Conservation (phyloP, 1,284 basidiomycete species). For the Ustilago hordei region DNA sequence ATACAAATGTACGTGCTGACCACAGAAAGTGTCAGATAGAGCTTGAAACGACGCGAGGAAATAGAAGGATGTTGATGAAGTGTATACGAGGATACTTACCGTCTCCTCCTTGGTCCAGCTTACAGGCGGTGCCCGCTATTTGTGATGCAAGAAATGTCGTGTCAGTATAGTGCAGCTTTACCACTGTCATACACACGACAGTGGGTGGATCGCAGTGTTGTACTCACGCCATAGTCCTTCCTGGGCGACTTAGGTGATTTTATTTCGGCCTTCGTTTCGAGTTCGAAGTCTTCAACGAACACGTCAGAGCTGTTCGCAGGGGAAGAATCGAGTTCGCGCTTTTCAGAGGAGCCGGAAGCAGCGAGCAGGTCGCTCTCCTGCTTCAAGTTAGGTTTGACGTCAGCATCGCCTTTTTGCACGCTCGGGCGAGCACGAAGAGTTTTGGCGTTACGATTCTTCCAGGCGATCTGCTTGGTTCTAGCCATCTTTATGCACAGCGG, state of each 20-base stretch:
- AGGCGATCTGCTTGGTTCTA: too few species aligned
- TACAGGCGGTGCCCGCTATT: constrained; percentile 10
- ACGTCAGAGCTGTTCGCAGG: neutral
- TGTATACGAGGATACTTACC: constrained; percentile 1
- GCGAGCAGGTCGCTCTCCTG: neutral
- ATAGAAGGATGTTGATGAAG: neutral
- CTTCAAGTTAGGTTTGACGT: neutral
- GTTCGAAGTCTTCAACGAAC: neutral
- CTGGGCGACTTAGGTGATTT: neutral
- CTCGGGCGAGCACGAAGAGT: too few species aligned
- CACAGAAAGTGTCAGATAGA: neutral
- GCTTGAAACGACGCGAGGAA: neutral
- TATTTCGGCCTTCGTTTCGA: neutral
- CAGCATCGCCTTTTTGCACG: neutral
- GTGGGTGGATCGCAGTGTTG: neutral
- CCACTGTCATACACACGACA: neutral
- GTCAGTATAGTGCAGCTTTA: neutral
- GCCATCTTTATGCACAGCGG: too few species aligned
- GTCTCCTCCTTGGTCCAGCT: constrained; percentile 17
- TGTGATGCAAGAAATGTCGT: neutral
- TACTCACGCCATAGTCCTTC: neutral
- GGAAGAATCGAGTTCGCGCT: neutral
- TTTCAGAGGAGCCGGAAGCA: neutral
- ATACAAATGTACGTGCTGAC: neutral
- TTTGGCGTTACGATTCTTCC: too few species aligned